Evolutionary conservation across 441 rosid genomes (phyloP).

Genomic region (Populus hybrid): DNA sequence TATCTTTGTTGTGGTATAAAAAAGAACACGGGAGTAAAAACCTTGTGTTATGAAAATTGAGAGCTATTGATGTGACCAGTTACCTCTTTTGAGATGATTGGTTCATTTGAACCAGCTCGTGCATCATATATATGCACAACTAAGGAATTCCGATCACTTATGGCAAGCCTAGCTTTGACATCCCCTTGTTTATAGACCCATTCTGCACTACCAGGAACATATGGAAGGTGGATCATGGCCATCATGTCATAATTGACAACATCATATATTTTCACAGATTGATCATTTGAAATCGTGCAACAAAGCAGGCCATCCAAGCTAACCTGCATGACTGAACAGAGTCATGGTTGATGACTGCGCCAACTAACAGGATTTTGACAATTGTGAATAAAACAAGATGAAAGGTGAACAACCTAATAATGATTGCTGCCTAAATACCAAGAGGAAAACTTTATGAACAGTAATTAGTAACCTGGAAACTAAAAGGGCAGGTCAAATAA

Average conservation of each 20-base stretch:
- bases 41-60: background rate
- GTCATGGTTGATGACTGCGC: constrained; percentile 52
- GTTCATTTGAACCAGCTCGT: constrained; percentile 76
- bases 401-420: background rate
- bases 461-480: background rate
- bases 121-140: constrained; percentile 88
- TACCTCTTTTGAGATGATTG: constrained; percentile 81
- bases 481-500: background rate
- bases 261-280: constrained; percentile 84
- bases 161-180: constrained; percentile 85
- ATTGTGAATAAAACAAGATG: background rate
- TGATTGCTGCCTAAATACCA: background rate
- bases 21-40: background rate
- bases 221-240: constrained; percentile 86
- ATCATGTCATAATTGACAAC: constrained; percentile 98
- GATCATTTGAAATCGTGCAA: constrained; percentile 85
- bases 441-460: background rate
- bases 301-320: constrained; percentile 93
- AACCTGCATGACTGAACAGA: constrained; percentile 82
- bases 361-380: constrained; percentile 7
- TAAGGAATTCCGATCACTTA: constrained; percentile 70
- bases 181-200: constrained; percentile 96
- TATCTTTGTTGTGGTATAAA: background rate
- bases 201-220: constrained; percentile 73
- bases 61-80: constrained; percentile 1